Conservation (phyloP, 2,329 filamentous ascomycete species). For the Mollisia scopiformis region DNA sequence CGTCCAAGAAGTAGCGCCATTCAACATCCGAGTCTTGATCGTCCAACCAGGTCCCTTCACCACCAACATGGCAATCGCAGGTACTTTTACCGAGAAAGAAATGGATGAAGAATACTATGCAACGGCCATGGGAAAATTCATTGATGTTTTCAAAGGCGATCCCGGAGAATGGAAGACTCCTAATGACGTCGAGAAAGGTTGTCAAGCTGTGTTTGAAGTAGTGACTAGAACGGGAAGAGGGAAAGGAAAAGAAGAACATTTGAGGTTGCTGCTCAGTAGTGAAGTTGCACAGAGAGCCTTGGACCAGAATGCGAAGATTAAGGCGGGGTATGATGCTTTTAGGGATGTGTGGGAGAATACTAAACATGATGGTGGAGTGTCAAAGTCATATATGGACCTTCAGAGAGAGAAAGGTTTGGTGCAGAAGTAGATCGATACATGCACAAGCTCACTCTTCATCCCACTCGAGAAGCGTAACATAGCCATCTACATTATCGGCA, state of each 20-base stretch:
- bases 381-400: not conserved
- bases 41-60: no score
- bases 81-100: no score
- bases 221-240: slow-evolving; percentile 44
- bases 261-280: slow-evolving; percentile 46
- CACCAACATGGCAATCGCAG: no score
- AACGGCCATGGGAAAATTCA: no score
- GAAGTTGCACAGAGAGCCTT: slow-evolving; percentile 33
- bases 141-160: slow-evolving; percentile 29
- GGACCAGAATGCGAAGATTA: not conserved
- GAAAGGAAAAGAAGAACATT: slow-evolving; percentile 40
- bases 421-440: no score
- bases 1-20: slow-evolving; percentile 47
- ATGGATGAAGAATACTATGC: no score
- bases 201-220: slow-evolving; percentile 48
- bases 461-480: no score
- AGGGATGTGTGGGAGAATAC: slow-evolving; percentile 23
- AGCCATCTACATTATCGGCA: no score
- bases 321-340: slow-evolving; percentile 7
- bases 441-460: no score
- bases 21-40: no score
- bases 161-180: slow-evolving; percentile 18
- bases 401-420: not conserved
- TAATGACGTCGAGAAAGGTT: slow-evolving; percentile 50
- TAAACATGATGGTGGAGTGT: slow-evolving; percentile 17